Evolutionary conservation across 75 land plant genomes (phyloP).

Genomic region (Pinus albicaulis): DNA sequence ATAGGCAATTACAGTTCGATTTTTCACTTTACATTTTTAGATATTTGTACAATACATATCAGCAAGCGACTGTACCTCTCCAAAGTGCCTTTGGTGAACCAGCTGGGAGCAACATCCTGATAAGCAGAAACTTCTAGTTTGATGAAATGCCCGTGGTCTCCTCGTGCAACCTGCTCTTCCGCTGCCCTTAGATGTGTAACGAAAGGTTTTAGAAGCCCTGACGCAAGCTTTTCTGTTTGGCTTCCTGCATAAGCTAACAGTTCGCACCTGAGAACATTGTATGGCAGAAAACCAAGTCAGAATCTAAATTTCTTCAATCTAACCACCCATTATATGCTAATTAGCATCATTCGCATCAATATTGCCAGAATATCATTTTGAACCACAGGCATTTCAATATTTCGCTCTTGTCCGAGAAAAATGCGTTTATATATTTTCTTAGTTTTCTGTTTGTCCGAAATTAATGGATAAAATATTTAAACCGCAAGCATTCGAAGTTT

Average conservation of each 20-base stretch:
- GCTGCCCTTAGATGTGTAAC: constrained; percentile 34
- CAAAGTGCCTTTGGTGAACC: constrained; percentile 57
- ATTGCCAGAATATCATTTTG: background rate
- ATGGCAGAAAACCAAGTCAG: background rate
- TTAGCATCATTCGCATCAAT: background rate
- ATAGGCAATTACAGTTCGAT: too few relatives aligned
- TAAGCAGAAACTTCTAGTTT: constrained; percentile 15
- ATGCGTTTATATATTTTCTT: too few relatives aligned
- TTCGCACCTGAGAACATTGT: constrained; percentile 33
- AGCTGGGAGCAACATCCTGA: constrained; percentile 6
- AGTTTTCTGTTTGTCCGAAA: background rate
- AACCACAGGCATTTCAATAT: background rate
- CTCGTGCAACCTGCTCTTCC: constrained; percentile 33
- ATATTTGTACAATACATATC: too few relatives aligned
- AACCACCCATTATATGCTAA: background rate
- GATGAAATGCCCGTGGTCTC: constrained; percentile 14
- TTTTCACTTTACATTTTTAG: too few relatives aligned
- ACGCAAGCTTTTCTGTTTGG: constrained; percentile 42
- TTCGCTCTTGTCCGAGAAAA: background rate
- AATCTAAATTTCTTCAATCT: background rate
- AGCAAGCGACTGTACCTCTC: constrained; percentile 26
- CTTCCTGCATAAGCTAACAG: constrained; percentile 31
- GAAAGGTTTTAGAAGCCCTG: constrained; percentile 50
- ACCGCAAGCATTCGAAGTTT: background rate
- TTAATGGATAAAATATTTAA: background rate